Base-by-base conservation (phyloP, 345 rosid genomes). In the Arabidopsis arenosa region DNA sequence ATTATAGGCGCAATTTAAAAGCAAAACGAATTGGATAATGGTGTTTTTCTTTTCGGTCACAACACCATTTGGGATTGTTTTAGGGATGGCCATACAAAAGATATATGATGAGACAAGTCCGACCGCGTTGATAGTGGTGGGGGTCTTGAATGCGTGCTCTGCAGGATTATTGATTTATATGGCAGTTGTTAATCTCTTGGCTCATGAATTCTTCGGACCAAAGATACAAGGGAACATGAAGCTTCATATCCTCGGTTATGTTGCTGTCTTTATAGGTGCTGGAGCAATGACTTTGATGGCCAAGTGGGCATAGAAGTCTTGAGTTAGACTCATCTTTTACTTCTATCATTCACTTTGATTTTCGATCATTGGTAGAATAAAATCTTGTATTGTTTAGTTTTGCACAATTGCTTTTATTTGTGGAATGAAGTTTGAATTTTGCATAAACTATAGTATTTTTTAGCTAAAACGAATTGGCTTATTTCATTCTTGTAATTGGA, bases 181-280 rank as follows among this genome's bases (percentile, higher is more conserved):
- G 86, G 77, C 85, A 1, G 49, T 85, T 30, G 88, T 85, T 28
- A 78, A 85, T 79, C 83, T 83, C 7, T 65, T 85, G 33, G 80
- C 79, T 2, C 69, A 75, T 23, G 83, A 79, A 30, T 85, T 81
- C 32, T 79, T 81, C 64, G 75, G 79, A 59, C 65, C 74, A 0
- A 85, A 79, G 21, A 55, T 81, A 7, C 88, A 83, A 52, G 23
- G 28, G 2, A 77, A 53, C 43, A 15, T 30, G n/a, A 68, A 57
- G 41, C 81, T 83, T 41, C 82, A 76, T 5, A 0, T 35, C 11
- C 17, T 65, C 15, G 80, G 73, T 11, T 75, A 43, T 66, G n/a
- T 72, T 57, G 72, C 78, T 13, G 80, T 75, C 11, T 21, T 79
- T n/a, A 7, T 68, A 21, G 83, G 85, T 48, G 76, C 65, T 45